Conservation (phyloP, 768 basidiomycete genomes). For the Stropharia rugosoannulata region DNA sequence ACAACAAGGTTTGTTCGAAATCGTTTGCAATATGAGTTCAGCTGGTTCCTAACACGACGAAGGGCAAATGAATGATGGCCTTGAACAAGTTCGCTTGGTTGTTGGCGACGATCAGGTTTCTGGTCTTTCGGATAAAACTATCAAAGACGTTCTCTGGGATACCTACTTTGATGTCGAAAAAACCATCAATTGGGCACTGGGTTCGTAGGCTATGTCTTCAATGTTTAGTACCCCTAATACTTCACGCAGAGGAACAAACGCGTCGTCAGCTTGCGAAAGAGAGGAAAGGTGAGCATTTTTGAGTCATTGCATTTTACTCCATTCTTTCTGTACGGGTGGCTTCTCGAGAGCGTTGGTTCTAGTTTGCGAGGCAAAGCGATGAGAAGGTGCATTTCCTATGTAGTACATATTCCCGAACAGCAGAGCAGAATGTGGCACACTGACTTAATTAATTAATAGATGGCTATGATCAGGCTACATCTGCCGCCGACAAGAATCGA, state of each 20-base stretch:
- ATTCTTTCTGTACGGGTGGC: conserved; percentile 26
- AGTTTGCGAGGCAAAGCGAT: conserved; percentile 33
- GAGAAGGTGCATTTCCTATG: conserved; percentile 62
- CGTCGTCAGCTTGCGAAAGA: conserved; percentile 62
- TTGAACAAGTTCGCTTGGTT: conserved; percentile 65
- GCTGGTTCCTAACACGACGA: conserved; percentile 18
- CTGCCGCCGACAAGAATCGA: conserved; percentile 4
- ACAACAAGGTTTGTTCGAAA: conserved; percentile 59
- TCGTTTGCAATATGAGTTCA: conserved; percentile 4
- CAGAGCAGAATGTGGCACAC: neutral
- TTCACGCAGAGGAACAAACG: conserved; percentile 57
- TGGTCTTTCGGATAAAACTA: conserved; percentile 69
- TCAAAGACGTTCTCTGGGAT: conserved; percentile 85
- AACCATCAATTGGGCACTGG: conserved; percentile 70
- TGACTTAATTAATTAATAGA: neutral
- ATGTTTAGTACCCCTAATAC: conserved; percentile 1
- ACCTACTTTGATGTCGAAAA: conserved; percentile 82
- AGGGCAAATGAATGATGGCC: conserved; percentile 69
- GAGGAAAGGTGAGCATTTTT: conserved; percentile 77
- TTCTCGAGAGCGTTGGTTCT: conserved; percentile 21
- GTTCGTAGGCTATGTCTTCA: conserved; percentile 41
- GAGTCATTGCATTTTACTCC: conserved; percentile 22
- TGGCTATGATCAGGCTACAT: conserved; percentile 5
- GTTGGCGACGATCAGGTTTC: conserved; percentile 66
- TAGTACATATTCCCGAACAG: conserved; percentile 8